Base-by-base conservation (phyloP, 1,284 basidiomycete species). In the Tranzscheliella williamsii region DNA sequence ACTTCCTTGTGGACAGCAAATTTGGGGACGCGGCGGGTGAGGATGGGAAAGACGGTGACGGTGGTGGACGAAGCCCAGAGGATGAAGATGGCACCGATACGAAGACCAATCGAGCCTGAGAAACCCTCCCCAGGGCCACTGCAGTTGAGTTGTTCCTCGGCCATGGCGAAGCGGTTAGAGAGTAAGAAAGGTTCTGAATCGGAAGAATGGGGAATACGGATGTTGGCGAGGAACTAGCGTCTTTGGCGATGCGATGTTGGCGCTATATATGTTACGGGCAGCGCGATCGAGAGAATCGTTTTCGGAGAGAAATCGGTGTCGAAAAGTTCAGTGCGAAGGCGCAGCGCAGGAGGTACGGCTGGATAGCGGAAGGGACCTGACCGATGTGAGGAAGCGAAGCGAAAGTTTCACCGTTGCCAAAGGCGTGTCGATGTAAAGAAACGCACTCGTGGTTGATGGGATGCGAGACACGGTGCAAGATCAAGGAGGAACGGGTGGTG, bases 71-170 rank as follows among this genome's bases (percentile, higher is more conserved):
- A 68, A 5, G 78, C 81, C 55, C 90, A 82, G 74, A 97, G 87
- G 78, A 97, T 84, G 79, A 97, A 96, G 72, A 97, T 83, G 21
- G 90, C 85, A 2, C 85, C 93, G 49, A 96, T 84, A 51, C 68
- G 50, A 46, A 69, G 43, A 43, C 67, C 67, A 20, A 73, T 23
- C 17, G 51, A 56, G 34, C 52, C 52, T 4, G 17, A 33, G 18
- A 35, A 53, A 30, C 54, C 46, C 17, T 60, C 62, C 22, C 35
- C 40, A 27, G 62, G 56, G 5, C 62, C 62, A 9, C 24, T 38
- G 31, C 62, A 65, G 24, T 35, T 11, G 18, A 38, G 26, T 35
- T 34, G 27, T 9, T 9, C 12, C 21, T 65, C 62, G 7, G 45
- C 49, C 62, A 65, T 65, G 9, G 27, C 18, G 26, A 29, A 29